These are phyloP conservation scores for Mucor sp. DNA, from an alignment of 371 early-diverging fungal genomes.

Conservation along the genomic window DNA sequence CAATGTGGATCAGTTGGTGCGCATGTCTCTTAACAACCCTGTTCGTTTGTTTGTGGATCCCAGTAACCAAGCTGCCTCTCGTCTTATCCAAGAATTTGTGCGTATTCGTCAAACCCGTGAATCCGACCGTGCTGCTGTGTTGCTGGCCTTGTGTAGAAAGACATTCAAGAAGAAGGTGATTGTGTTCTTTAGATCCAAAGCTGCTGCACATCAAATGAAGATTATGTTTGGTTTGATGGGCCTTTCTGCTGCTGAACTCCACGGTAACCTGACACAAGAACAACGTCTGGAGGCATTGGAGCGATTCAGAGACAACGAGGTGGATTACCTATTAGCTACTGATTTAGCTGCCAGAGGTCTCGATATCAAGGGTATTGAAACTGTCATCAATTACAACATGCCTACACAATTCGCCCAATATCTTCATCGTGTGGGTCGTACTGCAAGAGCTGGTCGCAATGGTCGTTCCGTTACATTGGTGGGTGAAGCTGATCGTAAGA, in stretches of 20 bases:
- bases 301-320: constrained; percentile 86
- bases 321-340: constrained; percentile 94
- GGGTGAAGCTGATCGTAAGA: constrained; percentile 89
- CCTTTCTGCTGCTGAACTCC: constrained; percentile 93
- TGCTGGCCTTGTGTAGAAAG: constrained; percentile 82
- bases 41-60: constrained; percentile 90
- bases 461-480: constrained; percentile 92
- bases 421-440: constrained; percentile 99
- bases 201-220: constrained; percentile 95
- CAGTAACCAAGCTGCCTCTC: constrained; percentile 73
- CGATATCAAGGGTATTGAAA: constrained; percentile 98
- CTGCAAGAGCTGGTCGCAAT: constrained; percentile 93
- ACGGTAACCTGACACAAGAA: constrained; percentile 97
- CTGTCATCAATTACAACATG: constrained; percentile 99
- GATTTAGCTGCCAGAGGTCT: constrained; percentile 99
- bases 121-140: constrained; percentile 82
- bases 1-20: constrained; percentile 94
- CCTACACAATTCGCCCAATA: constrained; percentile 95
- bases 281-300: constrained; percentile 93
- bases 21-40: constrained; percentile 90
- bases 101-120: constrained; percentile 88
- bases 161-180: constrained; percentile 81
- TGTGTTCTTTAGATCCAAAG: constrained; percentile 93
- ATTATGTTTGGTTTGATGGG: constrained; percentile 93
- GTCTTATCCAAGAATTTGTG: constrained; percentile 95